These are phyloP conservation scores for Nannochloropsis gaditana DNA, from an alignment of 108 stramenopile species.

Conservation along the genomic window DNA sequence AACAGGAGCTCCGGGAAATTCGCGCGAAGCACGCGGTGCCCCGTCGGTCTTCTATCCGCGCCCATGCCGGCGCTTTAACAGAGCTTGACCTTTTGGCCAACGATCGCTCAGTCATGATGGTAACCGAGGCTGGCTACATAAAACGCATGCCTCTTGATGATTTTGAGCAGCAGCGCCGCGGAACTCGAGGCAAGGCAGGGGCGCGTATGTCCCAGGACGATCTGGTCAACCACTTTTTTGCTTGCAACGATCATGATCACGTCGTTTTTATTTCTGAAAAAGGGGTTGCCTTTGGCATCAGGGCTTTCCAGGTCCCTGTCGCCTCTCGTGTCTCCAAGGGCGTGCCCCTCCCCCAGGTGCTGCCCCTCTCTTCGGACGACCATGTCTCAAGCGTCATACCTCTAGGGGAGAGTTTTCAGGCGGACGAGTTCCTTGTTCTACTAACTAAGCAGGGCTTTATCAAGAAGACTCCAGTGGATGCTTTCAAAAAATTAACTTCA, in stretches of 20 bases:
- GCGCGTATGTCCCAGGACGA: conserved; percentile 74
- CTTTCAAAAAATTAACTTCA: conserved; percentile 71
- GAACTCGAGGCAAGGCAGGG: conserved; percentile 53
- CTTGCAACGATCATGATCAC: conserved; percentile 91
- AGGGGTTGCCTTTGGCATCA: conserved; percentile 81
- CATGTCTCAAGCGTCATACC: conserved; percentile 37
- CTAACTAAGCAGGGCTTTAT: conserved; percentile 78
- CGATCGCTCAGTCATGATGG: conserved; percentile 68
- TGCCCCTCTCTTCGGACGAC: conserved; percentile 37
- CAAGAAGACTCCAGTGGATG: conserved; percentile 81
- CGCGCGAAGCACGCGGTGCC: conserved; percentile 69
- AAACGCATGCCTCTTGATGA: conserved; percentile 87
- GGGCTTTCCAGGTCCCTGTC: conserved; percentile 80
- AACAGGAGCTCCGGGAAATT: conserved; percentile 65
- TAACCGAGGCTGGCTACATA: conserved; percentile 85
- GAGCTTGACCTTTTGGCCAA: conserved; percentile 82
- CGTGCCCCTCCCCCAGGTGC: conserved; percentile 53
- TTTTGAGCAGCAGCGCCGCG: conserved; percentile 70
- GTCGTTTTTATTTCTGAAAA: conserved; percentile 78
- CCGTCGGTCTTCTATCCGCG: conserved; percentile 64
- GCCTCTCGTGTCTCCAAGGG: conserved; percentile 51
- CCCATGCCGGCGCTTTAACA: conserved; percentile 59
- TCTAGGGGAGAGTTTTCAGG: conserved; percentile 32
- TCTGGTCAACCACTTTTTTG: conserved; percentile 81
- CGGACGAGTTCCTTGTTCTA: conserved; percentile 65